phyloP scores from a whole-genome alignment of 768 basidiomycete species.

The Mycena crocata region DNA sequence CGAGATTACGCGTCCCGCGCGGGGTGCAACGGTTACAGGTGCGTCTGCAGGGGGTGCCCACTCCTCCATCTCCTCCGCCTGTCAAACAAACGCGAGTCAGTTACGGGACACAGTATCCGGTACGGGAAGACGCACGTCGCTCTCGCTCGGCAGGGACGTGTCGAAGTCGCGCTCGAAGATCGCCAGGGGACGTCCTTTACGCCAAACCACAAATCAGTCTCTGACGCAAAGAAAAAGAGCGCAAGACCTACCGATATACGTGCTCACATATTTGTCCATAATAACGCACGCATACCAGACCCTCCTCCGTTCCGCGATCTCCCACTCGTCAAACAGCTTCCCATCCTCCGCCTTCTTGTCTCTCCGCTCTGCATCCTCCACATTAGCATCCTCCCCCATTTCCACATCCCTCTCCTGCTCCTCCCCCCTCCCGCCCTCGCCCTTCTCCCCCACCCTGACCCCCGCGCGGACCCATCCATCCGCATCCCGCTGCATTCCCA shows the following conservation, averaged over 20 bases:
- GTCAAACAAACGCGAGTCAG: conserved; percentile 2
- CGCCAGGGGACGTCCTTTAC: conserved; percentile 73
- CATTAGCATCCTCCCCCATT: not conserved
- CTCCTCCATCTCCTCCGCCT: conserved; percentile 76
- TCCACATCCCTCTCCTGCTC: not conserved
- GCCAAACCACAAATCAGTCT: not conserved
- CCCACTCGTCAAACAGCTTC: conserved; percentile 66
- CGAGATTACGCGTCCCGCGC: conserved; percentile 68
- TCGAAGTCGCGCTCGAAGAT: conserved; percentile 84
- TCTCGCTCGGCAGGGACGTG: conserved; percentile 70
- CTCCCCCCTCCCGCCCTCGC: conserved; percentile 45
- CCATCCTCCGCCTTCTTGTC: conserved; percentile 23
- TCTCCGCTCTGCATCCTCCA: not conserved
- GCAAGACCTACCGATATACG: conserved; percentile 76
- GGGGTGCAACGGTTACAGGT: conserved; percentile 43
- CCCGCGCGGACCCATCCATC: conserved; percentile 79
- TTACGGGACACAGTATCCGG: conserved; percentile 11
- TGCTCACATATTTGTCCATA: conserved; percentile 83
- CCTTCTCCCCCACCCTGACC: no score
- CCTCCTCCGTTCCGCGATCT: conserved; percentile 76
- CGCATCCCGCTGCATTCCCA: conserved; percentile 85
- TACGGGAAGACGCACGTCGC: conserved; percentile 58
- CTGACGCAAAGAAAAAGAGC: conserved; percentile 13
- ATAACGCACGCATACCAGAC: conserved; percentile 86
- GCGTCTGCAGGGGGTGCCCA: conserved; percentile 50